Conservation (phyloP, 2,329 filamentous ascomycete species). For the Mariannaea elegans region DNA sequence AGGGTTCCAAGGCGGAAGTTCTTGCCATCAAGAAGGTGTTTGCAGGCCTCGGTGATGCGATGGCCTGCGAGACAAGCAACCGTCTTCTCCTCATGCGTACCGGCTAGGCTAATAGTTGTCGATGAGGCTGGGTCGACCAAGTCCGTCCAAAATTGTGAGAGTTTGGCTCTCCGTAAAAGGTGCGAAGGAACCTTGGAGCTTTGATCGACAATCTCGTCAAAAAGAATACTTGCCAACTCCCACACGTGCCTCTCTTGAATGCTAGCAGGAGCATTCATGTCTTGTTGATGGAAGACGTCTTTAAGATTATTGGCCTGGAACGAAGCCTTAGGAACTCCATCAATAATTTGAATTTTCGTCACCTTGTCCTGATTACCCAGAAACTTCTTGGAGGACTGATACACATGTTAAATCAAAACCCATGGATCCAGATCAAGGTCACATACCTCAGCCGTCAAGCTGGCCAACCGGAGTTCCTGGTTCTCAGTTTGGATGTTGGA, state of each 20-base stretch:
- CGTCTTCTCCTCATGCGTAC: conserved; percentile 81
- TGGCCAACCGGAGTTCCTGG: conserved; percentile 71
- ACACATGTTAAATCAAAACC: neutral
- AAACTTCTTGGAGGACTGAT: conserved; percentile 63
- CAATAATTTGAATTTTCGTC: conserved; percentile 61
- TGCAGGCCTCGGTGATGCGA: conserved; percentile 83
- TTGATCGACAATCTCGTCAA: conserved; percentile 69
- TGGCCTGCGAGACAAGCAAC: conserved; percentile 82
- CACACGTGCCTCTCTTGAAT: conserved; percentile 80
- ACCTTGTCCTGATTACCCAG: conserved; percentile 64
- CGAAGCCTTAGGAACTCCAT: conserved; percentile 68
- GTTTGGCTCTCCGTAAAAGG: conserved; percentile 64
- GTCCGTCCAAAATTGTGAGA: conserved; percentile 73
- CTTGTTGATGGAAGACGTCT: conserved; percentile 52
- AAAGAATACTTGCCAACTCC: conserved; percentile 87
- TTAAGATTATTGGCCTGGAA: conserved; percentile 51
- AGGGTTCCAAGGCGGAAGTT: conserved; percentile 88
- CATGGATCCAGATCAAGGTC: neutral
- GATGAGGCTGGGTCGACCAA: conserved; percentile 70
- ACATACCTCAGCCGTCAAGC: conserved; percentile 65
- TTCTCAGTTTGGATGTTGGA: conserved; percentile 68
- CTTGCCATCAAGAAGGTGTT: conserved; percentile 76
- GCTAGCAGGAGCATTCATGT: conserved; percentile 54
- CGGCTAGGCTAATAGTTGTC: conserved; percentile 64
- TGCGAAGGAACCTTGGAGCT: conserved; percentile 51